Evolutionary conservation across 305 asterid species (phyloP), one percentile per base, ranked within the genome.

Genomic region (Rubia balearica): DNA sequence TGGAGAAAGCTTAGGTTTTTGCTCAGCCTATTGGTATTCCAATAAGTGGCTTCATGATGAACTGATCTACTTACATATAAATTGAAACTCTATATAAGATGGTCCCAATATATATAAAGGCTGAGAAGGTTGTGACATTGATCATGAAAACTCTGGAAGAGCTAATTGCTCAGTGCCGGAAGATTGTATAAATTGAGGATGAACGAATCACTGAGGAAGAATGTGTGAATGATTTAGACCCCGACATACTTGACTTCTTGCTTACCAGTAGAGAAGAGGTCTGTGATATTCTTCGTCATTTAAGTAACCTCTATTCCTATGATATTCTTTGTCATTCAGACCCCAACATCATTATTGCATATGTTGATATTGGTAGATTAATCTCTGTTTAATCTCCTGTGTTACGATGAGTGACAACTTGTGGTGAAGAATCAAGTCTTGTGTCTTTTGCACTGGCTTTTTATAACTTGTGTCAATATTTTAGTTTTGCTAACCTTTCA

Each of bases 241-340:
- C 98, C 6, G 90, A 97, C 83, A 88, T 93, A 73, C 98, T 93
- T 64, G 87, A 96, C 17, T 90, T 93, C 84, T 85, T 93, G 84
- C 98, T 93, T 79, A 97, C 98, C 79, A 93, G 98, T 84, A 79
- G 96, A 77, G 98, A 93, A 80, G 96, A 93, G 95, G 98, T 90
- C 80, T 46, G 81, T 36, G 40, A 11, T 49, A 24, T 3, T 12
- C n/a, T 46, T 63, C 11, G 42, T 14, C 63, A 19, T 62, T 48
- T 56, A 7, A 21, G 30, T 57, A 41, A 33, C 65, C 65, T 27
- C 14, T 46, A 22, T 62, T 36, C 67, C 40, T 12, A 62, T 61
- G 5, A 30, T 61, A 27, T n/a, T 27, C 30, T 27, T 27, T 27
- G 30, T 27, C 30, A 27, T 27, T 27, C 30, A 27, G 30, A 27